Evolutionary conservation across 2,329 filamentous ascomycete species (phyloP), one percentile per base, ranked within the genome.

Genomic region (Sclerotiophoma versabilis): DNA sequence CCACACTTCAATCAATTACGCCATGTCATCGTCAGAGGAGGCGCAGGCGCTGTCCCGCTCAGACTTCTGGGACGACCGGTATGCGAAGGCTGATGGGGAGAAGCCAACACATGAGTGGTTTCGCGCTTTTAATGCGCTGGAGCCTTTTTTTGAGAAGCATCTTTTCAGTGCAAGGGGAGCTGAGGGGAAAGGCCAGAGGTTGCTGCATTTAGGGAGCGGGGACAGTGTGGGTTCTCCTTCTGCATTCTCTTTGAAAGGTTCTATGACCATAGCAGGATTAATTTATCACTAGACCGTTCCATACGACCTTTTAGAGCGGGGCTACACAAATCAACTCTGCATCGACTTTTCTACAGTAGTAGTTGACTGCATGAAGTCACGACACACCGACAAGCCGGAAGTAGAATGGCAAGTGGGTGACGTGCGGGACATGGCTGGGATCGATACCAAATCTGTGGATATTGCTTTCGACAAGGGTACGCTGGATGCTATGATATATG

Each of bases 401-500:
- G 67, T 4, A 62, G 77, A 4, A 51, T 37, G 1, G 14, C 58
- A 64, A 22, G 68, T 75, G 29, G 77, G 76, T 55, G 84, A 87
- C 61, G 78, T 86, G 3, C 79, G 83, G 6, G 59, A 81, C 29
- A 80, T 87, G 76, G 61, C 68, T 8, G 64, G 66, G 1, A 60
- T 84, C 0, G 62, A 70, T 0, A 68, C 75, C 26, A 62, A 54
- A 1, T 79, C 77, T 0, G 65, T 87, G 32, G 81, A 84, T 60
- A 76, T 86, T 5, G 83, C 83, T 10, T 84, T 87, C 58, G 82
- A 85, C 59, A 85, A 85, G 65, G 77, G 78, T 3, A 84, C 82
- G 1, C 70, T 85, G 3, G 82, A 85, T 68, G 81, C 79, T 38
- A 83, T 85, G 79, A 81, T 85, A 26, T 75, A 82, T 60, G 81